Evolutionary conservation across 2,329 filamentous ascomycete genomes (phyloP).

Genomic region (Penicillium digitatum): DNA sequence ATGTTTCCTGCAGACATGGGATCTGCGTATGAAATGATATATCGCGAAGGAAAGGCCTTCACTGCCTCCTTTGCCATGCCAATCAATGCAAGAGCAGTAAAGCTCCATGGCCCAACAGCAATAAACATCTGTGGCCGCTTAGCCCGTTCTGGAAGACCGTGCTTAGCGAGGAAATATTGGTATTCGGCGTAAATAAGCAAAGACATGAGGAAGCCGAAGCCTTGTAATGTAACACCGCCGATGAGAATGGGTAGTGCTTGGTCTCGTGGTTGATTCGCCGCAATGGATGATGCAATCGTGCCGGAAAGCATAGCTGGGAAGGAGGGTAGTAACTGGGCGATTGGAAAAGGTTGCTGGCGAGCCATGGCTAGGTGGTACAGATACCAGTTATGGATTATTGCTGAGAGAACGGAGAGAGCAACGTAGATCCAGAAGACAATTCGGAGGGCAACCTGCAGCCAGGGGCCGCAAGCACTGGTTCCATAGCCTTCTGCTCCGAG

Average conservation of each 20-base stretch:
- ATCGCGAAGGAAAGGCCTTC: constrained; percentile 23
- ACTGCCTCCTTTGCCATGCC: constrained; percentile 44
- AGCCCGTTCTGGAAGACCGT: constrained; percentile 41
- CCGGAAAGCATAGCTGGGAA: constrained; percentile 36
- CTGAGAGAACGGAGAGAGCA: constrained; percentile 35
- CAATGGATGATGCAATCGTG: constrained; percentile 35
- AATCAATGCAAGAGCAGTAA: constrained; percentile 47
- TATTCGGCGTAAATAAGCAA: constrained; percentile 46
- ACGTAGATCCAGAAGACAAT: constrained; percentile 66
- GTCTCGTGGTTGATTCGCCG: constrained; percentile 27
- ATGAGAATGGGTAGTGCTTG: constrained; percentile 43
- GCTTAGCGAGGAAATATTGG: constrained; percentile 41
- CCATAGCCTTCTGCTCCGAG: constrained; percentile 61
- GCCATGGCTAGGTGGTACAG: neutral
- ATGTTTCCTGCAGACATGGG: neutral
- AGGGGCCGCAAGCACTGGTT: constrained; percentile 52
- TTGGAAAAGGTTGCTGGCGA: neutral
- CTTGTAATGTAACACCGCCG: constrained; percentile 44
- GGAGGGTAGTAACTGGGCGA: constrained; percentile 1
- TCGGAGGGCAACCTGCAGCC: constrained; percentile 56
- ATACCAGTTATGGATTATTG: constrained; percentile 5
- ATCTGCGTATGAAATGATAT: constrained; percentile 24
- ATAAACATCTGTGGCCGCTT: constrained; percentile 52
- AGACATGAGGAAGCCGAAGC: constrained; percentile 45
- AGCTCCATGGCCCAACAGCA: constrained; percentile 47